Percentiles rank a stretch among this genome's conserved stretches.
Conservation (phyloP, 2,329 filamentous ascomycete species). For the Lachnellula occidentalis region DNA sequence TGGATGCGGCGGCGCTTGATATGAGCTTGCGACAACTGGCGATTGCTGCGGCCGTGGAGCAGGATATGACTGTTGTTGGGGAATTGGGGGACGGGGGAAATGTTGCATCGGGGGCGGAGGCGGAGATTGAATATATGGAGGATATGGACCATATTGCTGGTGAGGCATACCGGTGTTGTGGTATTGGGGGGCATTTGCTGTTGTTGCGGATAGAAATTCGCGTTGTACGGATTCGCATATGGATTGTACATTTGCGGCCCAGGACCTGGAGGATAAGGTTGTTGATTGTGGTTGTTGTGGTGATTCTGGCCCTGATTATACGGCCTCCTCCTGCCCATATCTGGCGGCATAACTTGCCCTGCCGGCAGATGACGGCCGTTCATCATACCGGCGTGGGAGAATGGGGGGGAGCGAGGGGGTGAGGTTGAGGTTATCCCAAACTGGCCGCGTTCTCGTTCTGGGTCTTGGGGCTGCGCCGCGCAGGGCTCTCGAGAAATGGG, state of each 20-base stretch:
- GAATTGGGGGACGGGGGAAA: slow-evolving; percentile 42
- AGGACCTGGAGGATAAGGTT: slow-evolving; percentile 37
- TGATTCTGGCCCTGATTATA: slow-evolving; percentile 33
- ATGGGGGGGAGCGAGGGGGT: too few relatives aligned
- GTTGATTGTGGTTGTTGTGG: slow-evolving; percentile 34
- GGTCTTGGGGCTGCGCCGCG: neutral
- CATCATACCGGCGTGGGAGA: slow-evolving; percentile 68
- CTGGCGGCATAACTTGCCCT: slow-evolving; percentile 51
- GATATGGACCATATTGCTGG: slow-evolving; percentile 38
- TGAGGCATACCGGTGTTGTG: slow-evolving; percentile 46
- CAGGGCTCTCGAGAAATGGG: neutral
- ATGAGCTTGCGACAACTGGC: slow-evolving; percentile 49
- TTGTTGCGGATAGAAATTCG: slow-evolving; percentile 48
- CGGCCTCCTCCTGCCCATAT: slow-evolving; percentile 29
- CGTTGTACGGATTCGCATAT: slow-evolving; percentile 47
- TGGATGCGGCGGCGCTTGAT: slow-evolving; percentile 43
- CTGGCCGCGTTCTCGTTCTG: slow-evolving; percentile 21
- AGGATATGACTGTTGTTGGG: slow-evolving; percentile 32
- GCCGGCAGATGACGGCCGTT: slow-evolving; percentile 71
- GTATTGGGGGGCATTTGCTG: slow-evolving; percentile 55
- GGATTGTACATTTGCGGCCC: slow-evolving; percentile 41
- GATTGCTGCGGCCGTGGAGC: slow-evolving; percentile 44
- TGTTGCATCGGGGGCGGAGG: slow-evolving; percentile 47
- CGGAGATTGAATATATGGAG: slow-evolving; percentile 44
- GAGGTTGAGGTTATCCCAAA: slow-evolving; percentile 15